Base-by-base conservation (phyloP, 202 grass and related monocot genomes). In the Setaria italica region DNA sequence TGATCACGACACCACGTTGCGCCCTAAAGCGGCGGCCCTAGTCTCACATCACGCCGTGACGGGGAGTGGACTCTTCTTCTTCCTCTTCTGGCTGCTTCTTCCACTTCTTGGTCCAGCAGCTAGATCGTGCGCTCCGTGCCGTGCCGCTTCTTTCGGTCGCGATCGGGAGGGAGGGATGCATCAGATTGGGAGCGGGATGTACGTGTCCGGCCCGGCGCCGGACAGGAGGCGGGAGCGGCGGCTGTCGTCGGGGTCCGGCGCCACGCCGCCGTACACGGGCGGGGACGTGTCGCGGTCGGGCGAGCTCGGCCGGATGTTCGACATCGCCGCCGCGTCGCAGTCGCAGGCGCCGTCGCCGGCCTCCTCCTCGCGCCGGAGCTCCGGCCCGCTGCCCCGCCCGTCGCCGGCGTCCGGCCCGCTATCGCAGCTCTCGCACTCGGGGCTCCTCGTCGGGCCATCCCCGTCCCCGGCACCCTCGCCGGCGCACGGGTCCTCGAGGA, bases 231-330 rank as follows among this genome's bases (percentile, higher is more conserved):
- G 73, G 64, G 92, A 93, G 83, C 92, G 92, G 80, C 35, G 78
- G 47, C 87, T 89, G 29, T 84, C 91, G 25, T 83, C 85, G 32
- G 84, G 75, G 11, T 88, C 90, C 7, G 65, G n/a, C 53, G 85
- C 91, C 72, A 90, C 96, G 74, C 89, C 84, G 64, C 93, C 93
- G 45, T 99, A 95, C 90, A 99, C 93, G 6, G 96, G 96, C 72
- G 96, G 96, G 2, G 91, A 99, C 81, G 80, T 88, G 8, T 45
- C 74, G 37, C 88, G 89, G 20, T 99, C 96, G 4, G 96, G 93
- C 5, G 96, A 99, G 71, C 86, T 98, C 6, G 96, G 90, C 21
- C 92, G 94, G 68, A 98, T 98, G 96, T 98, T 98, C 76, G 93
- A 98, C 69, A 89, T 98, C 80, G 21, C 88, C 56, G 62, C 58